phyloP scores from a whole-genome alignment of 2,329 filamentous ascomycete genomes.

The Sclerotinia spermophila region DNA sequence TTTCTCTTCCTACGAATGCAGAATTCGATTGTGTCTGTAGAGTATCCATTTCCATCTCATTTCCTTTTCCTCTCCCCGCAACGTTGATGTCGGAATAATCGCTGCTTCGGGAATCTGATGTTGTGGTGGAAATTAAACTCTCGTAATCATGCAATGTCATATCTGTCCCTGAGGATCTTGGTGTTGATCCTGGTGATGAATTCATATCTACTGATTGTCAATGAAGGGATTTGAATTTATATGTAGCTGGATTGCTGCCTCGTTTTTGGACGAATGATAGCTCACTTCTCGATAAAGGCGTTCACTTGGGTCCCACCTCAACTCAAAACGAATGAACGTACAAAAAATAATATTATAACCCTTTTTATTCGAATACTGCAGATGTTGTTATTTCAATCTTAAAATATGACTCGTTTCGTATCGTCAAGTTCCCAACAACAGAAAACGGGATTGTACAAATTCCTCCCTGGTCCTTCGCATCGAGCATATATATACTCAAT shows the following conservation, averaged over 20 bases:
- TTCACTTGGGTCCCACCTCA: background rate
- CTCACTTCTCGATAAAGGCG: background rate
- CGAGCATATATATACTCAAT: background rate
- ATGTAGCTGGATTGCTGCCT: background rate
- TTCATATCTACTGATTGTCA: background rate
- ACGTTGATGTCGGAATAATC: background rate
- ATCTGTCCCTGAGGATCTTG: background rate
- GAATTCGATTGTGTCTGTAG: background rate
- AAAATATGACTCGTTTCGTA: background rate
- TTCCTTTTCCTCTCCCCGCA: background rate
- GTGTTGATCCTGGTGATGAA: background rate
- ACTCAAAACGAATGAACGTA: background rate
- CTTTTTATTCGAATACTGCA: background rate
- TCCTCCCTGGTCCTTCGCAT: background rate
- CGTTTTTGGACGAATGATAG: background rate
- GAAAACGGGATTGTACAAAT: background rate
- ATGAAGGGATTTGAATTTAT: background rate
- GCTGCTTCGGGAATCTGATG: background rate
- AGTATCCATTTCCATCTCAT: background rate
- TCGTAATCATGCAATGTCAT: slow-evolving; percentile 5
- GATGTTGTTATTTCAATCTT: background rate
- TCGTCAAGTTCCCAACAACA: background rate
- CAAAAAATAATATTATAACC: background rate
- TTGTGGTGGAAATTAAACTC: slow-evolving; percentile 9
- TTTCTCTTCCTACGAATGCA: background rate